A percentile compares a stretch with the other conserved stretches of the same genome.
Conservation (phyloP, 2,329 filamentous ascomycete genomes). For the Aphanocladium album region DNA sequence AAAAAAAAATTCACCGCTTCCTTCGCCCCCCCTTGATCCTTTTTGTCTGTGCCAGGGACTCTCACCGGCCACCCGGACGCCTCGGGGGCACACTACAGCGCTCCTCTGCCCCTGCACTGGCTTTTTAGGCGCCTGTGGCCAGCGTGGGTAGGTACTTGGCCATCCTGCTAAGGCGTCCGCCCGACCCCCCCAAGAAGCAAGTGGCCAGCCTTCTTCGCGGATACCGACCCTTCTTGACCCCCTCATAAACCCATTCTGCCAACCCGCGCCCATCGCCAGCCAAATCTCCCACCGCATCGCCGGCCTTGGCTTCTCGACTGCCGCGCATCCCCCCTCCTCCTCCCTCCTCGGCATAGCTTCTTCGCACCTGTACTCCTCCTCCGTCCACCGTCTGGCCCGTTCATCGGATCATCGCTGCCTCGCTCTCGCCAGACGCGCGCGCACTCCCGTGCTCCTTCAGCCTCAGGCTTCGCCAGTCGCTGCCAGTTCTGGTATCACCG, state of each 20-base stretch:
- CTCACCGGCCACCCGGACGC: background rate
- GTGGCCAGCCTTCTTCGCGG: conserved; percentile 5
- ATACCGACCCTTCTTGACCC: conserved; percentile 3
- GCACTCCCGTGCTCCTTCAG: background rate
- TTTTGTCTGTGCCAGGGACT: background rate
- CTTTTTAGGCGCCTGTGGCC: background rate
- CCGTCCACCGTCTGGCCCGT: background rate
- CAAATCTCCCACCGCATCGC: conserved; percentile 5
- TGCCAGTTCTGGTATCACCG: conserved; percentile 9
- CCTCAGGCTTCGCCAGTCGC: conserved; percentile 7
- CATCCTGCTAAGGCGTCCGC: background rate
- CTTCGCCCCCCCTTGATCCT: background rate
- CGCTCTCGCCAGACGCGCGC: conserved; percentile 9
- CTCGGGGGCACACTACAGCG: background rate
- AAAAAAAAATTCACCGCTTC: background rate
- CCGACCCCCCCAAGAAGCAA: background rate
- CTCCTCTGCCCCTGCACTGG: background rate
- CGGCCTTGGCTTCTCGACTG: background rate
- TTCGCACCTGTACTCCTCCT: conserved; percentile 4
- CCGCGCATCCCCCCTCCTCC: background rate
- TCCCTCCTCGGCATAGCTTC: conserved; percentile 3
- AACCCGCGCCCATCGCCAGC: conserved; percentile 9
- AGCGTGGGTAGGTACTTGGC: background rate
- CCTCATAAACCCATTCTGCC: conserved; percentile 12
- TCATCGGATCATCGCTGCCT: background rate